phyloP scores from a whole-genome alignment of 768 basidiomycete genomes.

The Russula olivacea region DNA sequence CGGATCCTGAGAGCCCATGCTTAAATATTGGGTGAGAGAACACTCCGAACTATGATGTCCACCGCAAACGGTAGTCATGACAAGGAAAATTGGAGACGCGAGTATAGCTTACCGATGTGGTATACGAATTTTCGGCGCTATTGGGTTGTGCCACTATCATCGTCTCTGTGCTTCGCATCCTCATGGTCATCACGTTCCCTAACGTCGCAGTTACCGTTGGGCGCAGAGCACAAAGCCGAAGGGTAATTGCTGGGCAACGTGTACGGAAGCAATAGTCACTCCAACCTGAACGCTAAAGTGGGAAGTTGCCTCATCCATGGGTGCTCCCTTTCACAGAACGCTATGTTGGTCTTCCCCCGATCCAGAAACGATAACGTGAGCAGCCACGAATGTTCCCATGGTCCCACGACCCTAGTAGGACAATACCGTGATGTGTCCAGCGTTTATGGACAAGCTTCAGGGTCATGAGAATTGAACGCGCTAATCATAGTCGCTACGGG shows the following conservation, averaged over 20 bases:
- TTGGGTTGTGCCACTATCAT: neutral
- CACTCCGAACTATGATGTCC: neutral
- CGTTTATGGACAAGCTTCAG: neutral
- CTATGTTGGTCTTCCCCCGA: neutral
- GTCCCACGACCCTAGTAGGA: neutral
- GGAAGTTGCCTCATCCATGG: no score
- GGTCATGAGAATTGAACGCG: no score
- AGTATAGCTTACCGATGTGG: neutral
- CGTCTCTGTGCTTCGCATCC: neutral
- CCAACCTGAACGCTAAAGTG: no score
- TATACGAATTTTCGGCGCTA: neutral
- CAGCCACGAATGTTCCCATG: neutral
- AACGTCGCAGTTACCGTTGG: neutral
- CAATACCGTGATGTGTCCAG: neutral
- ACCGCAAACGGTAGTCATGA: neutral
- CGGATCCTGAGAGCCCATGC: no score
- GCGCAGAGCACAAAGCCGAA: neutral
- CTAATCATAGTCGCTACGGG: no score
- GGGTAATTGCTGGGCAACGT: no score
- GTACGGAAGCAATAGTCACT: no score
- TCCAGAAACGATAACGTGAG: neutral
- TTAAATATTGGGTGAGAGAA: neutral
- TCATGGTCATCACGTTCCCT: neutral
- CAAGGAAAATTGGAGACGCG: neutral
- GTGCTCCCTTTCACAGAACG: no score